Percentiles rank a stretch among this genome's conserved stretches.
Evolutionary conservation across 306 rosid species (phyloP).

Genomic region (Dicorynia guianensis): DNA sequence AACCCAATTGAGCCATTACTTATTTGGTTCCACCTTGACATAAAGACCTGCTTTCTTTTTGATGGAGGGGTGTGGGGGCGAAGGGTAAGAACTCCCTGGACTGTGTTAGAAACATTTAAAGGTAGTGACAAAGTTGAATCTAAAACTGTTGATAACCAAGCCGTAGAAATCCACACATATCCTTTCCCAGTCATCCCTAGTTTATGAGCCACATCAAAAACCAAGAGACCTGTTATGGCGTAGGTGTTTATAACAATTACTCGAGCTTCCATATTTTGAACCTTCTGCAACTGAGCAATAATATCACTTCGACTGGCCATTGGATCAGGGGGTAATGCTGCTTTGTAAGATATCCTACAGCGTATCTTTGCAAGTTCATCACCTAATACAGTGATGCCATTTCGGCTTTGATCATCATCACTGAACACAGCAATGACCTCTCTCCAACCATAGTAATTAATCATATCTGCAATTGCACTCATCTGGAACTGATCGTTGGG

Average conservation of each 20-base stretch:
- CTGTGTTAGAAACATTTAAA: slow-evolving; percentile 34
- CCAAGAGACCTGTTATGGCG: slow-evolving; percentile 48
- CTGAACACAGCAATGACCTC: slow-evolving; percentile 70
- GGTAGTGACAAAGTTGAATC: slow-evolving; percentile 57
- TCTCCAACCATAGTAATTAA: slow-evolving; percentile 67
- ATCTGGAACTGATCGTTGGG: slow-evolving; percentile 76
- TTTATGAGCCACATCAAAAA: slow-evolving; percentile 58
- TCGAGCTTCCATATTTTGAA: slow-evolving; percentile 65
- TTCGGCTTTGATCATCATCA: slow-evolving; percentile 82
- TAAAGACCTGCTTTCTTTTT: slow-evolving; percentile 52
- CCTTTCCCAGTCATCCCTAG: slow-evolving; percentile 75
- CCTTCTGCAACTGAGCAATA: slow-evolving; percentile 57
- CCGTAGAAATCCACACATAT: slow-evolving; percentile 79
- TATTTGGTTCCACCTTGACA: slow-evolving; percentile 69
- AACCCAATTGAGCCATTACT: slow-evolving; percentile 55
- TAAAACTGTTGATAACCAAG: slow-evolving; percentile 62
- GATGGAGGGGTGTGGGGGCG: slow-evolving; percentile 74
- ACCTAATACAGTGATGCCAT: slow-evolving; percentile 67
- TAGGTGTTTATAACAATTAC: slow-evolving; percentile 61
- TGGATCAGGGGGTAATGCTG: slow-evolving; percentile 53
- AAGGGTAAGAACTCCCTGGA: slow-evolving; percentile 71
- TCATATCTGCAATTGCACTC: slow-evolving; percentile 72
- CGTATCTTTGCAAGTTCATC: slow-evolving; percentile 69
- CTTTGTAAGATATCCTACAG: slow-evolving; percentile 73
- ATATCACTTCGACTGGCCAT: slow-evolving; percentile 49